A percentile compares a stretch with the other conserved stretches of the same genome.
phyloP scores from a whole-genome alignment of 768 basidiomycete species.

The Mycena galericulata region DNA sequence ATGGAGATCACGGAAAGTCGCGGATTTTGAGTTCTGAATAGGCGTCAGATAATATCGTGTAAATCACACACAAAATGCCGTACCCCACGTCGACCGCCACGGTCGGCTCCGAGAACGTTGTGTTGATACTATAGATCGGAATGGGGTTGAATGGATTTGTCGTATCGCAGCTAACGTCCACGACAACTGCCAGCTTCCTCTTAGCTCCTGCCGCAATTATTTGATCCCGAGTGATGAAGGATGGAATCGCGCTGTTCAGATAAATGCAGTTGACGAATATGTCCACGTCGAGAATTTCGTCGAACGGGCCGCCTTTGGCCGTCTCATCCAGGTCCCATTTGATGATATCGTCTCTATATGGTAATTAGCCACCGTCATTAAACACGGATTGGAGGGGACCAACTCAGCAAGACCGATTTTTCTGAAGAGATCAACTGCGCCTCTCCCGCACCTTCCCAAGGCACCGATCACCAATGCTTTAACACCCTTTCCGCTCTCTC shows the following conservation, averaged over 20 bases:
- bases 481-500: conserved; percentile 76
- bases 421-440: conserved; percentile 94
- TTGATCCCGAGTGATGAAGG: conserved; percentile 81
- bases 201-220: conserved; percentile 77
- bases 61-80: conserved; percentile 45
- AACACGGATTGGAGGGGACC: conserved; percentile 47
- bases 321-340: conserved; percentile 99
- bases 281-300: conserved; percentile 95
- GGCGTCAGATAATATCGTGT: conserved; percentile 33
- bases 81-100: conserved; percentile 87
- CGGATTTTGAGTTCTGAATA: conserved; percentile 68
- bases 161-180: conserved; percentile 99
- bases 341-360: conserved; percentile 84
- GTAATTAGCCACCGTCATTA: conserved; percentile 12
- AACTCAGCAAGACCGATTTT: conserved; percentile 97
- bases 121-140: conserved; percentile 94
- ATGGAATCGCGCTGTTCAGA: conserved; percentile 84
- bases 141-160: conserved; percentile 99
- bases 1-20: conserved; percentile 91
- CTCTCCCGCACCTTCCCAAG: conserved; percentile 92
- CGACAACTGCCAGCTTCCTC: conserved; percentile 83
- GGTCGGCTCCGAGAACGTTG: conserved; percentile 92
- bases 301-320: conserved; percentile 95
- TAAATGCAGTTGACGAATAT: conserved; percentile 99
- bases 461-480: conserved; percentile 96